phyloP scores from a whole-genome alignment of 2,329 filamentous ascomycete species.

The Neofusicoccum parvum region DNA sequence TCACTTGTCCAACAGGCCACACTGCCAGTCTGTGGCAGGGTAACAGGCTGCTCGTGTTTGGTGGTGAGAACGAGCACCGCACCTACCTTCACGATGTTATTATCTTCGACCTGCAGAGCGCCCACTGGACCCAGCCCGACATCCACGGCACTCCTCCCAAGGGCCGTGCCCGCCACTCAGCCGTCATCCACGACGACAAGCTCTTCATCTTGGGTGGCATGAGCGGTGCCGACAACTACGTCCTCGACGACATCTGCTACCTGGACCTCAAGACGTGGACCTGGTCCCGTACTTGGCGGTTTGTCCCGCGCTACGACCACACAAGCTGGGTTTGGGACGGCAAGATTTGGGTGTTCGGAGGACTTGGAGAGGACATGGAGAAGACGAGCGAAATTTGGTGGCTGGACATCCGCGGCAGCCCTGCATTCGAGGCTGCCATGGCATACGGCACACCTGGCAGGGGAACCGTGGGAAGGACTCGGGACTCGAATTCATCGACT shows the following conservation, averaged over 20 bases:
- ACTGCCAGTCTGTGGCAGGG: conserved; percentile 93
- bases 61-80: conserved; percentile 95
- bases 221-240: conserved; percentile 86
- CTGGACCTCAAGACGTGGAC: conserved; percentile 96
- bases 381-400: conserved; percentile 96
- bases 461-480: conserved; percentile 7
- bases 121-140: conserved; percentile 92
- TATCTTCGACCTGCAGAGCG: conserved; percentile 90
- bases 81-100: conserved; percentile 95
- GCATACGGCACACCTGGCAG: conserved; percentile 47
- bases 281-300: conserved; percentile 95
- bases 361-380: conserved; percentile 94
- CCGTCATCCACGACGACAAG: conserved; percentile 94
- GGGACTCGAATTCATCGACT: conserved; percentile 43
- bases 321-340: conserved; percentile 92
- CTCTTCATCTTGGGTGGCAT: conserved; percentile 96
- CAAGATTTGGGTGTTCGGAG: conserved; percentile 94
- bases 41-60: conserved; percentile 94
- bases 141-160: conserved; percentile 83
- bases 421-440: conserved; percentile 76
- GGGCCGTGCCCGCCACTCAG: conserved; percentile 88
- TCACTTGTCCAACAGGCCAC: conserved; percentile 63
- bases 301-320: conserved; percentile 93
- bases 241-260: conserved; percentile 95
- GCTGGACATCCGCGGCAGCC: conserved; percentile 89